Conservation (phyloP, 495 filamentous ascomycete genomes). For the Neurospora sp. region DNA sequence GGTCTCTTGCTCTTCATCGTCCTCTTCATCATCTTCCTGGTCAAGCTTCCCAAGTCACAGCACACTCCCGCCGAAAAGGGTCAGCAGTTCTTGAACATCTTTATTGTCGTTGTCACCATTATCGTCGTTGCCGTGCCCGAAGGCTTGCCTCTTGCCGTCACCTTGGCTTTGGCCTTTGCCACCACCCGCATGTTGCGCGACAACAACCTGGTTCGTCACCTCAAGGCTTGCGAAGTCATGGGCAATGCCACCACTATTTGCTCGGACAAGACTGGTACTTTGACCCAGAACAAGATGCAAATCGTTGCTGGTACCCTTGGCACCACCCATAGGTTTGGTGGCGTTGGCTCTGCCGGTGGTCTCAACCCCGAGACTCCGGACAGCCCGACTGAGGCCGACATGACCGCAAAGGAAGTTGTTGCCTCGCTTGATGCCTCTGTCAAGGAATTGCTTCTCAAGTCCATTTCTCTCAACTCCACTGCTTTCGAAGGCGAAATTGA, state of each 20-base stretch:
- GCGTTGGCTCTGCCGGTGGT: background rate
- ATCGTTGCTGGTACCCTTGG: constrained; percentile 72
- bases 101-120: constrained; percentile 90
- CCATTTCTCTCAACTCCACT: constrained; percentile 77
- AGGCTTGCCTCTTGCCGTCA: constrained; percentile 86
- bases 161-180: constrained; percentile 85
- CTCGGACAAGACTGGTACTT: constrained; percentile 92
- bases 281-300: constrained; percentile 91
- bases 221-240: constrained; percentile 97
- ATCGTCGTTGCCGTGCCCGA: constrained; percentile 94
- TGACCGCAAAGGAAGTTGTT: constrained; percentile 19
- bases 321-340: constrained; percentile 53
- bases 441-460: constrained; percentile 58
- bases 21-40: constrained; percentile 85
- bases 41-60: constrained; percentile 44
- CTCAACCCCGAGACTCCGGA: constrained; percentile 3
- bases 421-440: constrained; percentile 43
- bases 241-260: constrained; percentile 94
- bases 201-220: constrained; percentile 82
- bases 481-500: constrained; percentile 77
- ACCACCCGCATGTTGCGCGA: constrained; percentile 93
- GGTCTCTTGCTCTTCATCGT: constrained; percentile 80
- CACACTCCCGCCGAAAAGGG: constrained; percentile 61
- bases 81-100: constrained; percentile 79
- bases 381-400: constrained; percentile 12